Percentiles rank a stretch among this genome's conserved stretches.
Conservation (phyloP, 306 rosid genomes). For the Lathyrus tuberosus region DNA sequence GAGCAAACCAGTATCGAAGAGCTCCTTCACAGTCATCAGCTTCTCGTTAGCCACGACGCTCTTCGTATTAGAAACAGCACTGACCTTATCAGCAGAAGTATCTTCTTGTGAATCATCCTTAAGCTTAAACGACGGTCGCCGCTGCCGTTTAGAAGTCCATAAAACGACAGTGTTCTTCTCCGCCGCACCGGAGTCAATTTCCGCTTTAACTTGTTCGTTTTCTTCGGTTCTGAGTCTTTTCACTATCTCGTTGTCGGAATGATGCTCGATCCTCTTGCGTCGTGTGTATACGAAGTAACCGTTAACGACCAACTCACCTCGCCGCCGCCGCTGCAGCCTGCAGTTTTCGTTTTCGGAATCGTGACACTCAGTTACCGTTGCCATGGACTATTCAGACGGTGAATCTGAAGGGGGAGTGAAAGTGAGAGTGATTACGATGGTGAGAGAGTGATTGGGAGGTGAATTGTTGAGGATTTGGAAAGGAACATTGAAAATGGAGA, state of each 20-base stretch:
- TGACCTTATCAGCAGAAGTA: not conserved
- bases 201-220: slow-evolving; percentile 12
- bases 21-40: slow-evolving; percentile 81
- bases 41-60: slow-evolving; percentile 53
- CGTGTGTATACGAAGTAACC: slow-evolving; percentile 86
- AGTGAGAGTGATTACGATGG: not conserved
- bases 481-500: slow-evolving; percentile 45
- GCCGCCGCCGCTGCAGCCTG: not conserved
- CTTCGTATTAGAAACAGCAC: slow-evolving; percentile 1
- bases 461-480: not conserved
- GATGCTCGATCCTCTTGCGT: slow-evolving; percentile 44
- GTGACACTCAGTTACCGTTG: not conserved
- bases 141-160: slow-evolving; percentile 47
- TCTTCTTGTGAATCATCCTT: slow-evolving; percentile 38
- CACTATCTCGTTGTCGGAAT: slow-evolving; percentile 37
- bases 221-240: slow-evolving; percentile 35
- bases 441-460: not conserved
- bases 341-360: not conserved
- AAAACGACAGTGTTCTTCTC: slow-evolving; percentile 34
- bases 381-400: slow-evolving; percentile 16
- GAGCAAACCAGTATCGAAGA: slow-evolving; percentile 87
- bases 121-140: slow-evolving; percentile 47
- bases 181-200: slow-evolving; percentile 36
- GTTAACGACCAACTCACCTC: slow-evolving; percentile 47
- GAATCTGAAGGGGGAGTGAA: not conserved